phyloP scores from a whole-genome alignment of 2,329 filamentous ascomycete species.

The Harringtonia aguacate region DNA sequence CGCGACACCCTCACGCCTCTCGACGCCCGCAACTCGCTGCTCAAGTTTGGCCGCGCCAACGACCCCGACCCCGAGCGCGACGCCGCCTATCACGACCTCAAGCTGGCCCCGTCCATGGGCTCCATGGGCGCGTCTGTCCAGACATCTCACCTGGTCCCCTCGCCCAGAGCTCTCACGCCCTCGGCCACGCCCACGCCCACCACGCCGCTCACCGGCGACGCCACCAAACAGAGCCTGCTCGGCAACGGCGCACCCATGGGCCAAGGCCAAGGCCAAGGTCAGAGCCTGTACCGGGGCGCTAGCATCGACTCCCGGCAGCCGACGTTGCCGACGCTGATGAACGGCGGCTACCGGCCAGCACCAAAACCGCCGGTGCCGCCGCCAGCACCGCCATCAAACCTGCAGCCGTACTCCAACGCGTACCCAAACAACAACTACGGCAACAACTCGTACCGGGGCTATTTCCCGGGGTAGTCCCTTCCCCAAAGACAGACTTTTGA shows the following conservation, averaged over 20 bases:
- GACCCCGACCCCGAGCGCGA: neutral
- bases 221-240: neutral
- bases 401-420: too few species aligned
- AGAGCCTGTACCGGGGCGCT: neutral
- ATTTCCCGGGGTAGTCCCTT: too few species aligned
- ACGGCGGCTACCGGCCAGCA: too few species aligned
- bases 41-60: slow-evolving; percentile 46
- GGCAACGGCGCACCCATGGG: neutral
- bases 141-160: too few species aligned
- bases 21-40: slow-evolving; percentile 76
- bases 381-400: too few species aligned
- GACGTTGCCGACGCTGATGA: neutral
- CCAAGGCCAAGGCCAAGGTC: neutral
- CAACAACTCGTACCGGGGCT: too few species aligned
- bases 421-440: too few species aligned
- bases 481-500: too few species aligned
- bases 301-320: neutral
- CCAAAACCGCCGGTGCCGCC: too few species aligned
- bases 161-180: too few species aligned
- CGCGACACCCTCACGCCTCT: slow-evolving; percentile 76
- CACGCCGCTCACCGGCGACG: neutral
- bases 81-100: neutral
- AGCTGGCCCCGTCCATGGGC: neutral
- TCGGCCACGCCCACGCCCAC: neutral
- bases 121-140: too few species aligned